Conservation (phyloP, 2,329 filamentous ascomycete genomes). For the Clarireedia homoeocarpa region DNA sequence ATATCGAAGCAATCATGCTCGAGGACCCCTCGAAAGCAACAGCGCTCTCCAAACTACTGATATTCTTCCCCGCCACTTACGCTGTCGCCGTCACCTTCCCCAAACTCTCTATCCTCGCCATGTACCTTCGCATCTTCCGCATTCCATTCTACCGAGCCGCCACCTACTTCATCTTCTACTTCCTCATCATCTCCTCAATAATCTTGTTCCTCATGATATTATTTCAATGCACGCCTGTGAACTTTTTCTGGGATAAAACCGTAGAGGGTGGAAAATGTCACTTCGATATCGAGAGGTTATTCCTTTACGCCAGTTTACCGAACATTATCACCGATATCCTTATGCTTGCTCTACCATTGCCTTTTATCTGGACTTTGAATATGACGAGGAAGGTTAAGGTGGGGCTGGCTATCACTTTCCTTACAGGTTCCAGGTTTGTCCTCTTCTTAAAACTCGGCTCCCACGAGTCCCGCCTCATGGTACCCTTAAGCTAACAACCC, state of each 20-base stretch:
- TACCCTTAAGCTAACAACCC: background rate
- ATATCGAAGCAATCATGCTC: background rate
- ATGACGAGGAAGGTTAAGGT: slow-evolving; percentile 14
- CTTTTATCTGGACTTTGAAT: slow-evolving; percentile 28
- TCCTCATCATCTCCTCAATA: slow-evolving; percentile 3
- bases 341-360: slow-evolving; percentile 30
- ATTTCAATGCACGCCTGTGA: slow-evolving; percentile 13
- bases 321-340: slow-evolving; percentile 34
- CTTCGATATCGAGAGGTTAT: slow-evolving; percentile 26
- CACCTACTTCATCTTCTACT: slow-evolving; percentile 6
- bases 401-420: slow-evolving; percentile 1
- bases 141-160: slow-evolving; percentile 9
- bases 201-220: slow-evolving; percentile 10
- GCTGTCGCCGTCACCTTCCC: slow-evolving; percentile 12
- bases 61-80: slow-evolving; percentile 5
- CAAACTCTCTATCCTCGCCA: slow-evolving; percentile 13
- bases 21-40: background rate
- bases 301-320: slow-evolving; percentile 36
- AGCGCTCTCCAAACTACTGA: background rate
- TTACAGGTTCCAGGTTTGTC: slow-evolving; percentile 8
- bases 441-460: background rate
- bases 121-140: slow-evolving; percentile 15
- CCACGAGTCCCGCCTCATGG: background rate
- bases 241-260: slow-evolving; percentile 15
- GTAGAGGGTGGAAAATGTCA: slow-evolving; percentile 10